Base-by-base conservation (phyloP, 2,329 filamentous ascomycete genomes). In the Fusarium irregulare region DNA sequence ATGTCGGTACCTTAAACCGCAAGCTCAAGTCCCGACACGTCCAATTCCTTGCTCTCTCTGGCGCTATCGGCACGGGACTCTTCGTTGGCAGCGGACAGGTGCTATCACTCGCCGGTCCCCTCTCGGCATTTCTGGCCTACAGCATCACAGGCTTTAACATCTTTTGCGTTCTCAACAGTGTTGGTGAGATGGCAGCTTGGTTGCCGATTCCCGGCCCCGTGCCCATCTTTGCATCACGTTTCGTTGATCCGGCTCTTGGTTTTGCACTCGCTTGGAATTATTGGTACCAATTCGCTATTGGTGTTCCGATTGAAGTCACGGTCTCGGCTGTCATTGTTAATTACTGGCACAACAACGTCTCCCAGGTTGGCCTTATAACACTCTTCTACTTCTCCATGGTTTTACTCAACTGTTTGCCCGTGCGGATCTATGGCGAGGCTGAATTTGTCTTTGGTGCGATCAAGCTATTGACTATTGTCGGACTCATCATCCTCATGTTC, bases 371-470 rank as follows among this genome's bases (percentile, higher is more conserved):
- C 3, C 13, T 63, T 3, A 60, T 66, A 4, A 69, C 60, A 3
- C 55, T 60, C 0, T 70, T 66, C 18, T 67, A 63, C 27, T 63
- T 67, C 8, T 49, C 64, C 16, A 63, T 67, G 63, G 64, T 67
- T 2, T 4, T 67, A 1, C 64, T 67, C 21, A 67, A 67, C 16
- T 67, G 63, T 5, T n/a, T 67, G 6, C 64, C 64, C 3, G 63
- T 67, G 4, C 47, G 63, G 1, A 67, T 67, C 10, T 67, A 67
- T 10, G 88, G 88, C 41, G 88, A 89, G 77, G 83, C 86, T 34
- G 88, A 90, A 73, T 89, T 90, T 73, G 85, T 85, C 80, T 88
- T 89, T 63, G 85, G 87, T n/a, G 84, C 82, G 30, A 82, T 89
- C 77, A 90, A 90, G 78, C 79, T 90, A 25, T 80, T 88, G 61